Percentiles rank a stretch among this genome's conserved stretches.
phyloP scores from a whole-genome alignment of 2,329 filamentous ascomycete species.

The Sporothrix brunneoviolacea region DNA sequence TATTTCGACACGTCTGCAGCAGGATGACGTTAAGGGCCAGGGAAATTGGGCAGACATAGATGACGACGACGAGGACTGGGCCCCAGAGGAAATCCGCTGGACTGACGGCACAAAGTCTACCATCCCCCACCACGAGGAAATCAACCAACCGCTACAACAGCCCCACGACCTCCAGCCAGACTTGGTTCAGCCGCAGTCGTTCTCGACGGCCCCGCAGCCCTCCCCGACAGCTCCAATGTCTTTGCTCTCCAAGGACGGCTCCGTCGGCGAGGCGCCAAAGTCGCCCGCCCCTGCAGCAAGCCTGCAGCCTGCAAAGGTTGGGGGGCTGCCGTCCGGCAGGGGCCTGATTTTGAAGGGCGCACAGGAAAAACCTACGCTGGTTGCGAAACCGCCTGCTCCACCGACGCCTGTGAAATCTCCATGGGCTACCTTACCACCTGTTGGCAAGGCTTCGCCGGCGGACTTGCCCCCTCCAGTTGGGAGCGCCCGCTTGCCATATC shows the following conservation, averaged over 20 bases:
- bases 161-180: not conserved
- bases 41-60: constrained; percentile 88
- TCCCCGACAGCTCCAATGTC: not conserved
- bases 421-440: constrained; percentile 79
- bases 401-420: constrained; percentile 77
- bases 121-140: constrained; percentile 56
- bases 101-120: constrained; percentile 81
- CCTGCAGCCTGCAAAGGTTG: constrained; percentile 40
- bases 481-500: not conserved
- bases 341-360: constrained; percentile 60
- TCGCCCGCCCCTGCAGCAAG: constrained; percentile 33
- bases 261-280: constrained; percentile 36
- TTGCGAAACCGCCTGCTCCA: constrained; percentile 62
- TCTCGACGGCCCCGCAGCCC: constrained; percentile 1
- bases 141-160: constrained; percentile 23
- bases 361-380: constrained; percentile 64
- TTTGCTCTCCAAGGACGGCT: constrained; percentile 21
- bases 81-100: constrained; percentile 79
- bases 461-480: constrained; percentile 38
- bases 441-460: constrained; percentile 72
- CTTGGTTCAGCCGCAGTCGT: constrained; percentile 9
- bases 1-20: constrained; percentile 69
- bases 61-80: constrained; percentile 83
- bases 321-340: constrained; percentile 46
- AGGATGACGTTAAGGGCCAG: constrained; percentile 57